phyloP scores from a whole-genome alignment of 805 yeast genomes.

The Teunomyces lycoperdinae region DNA sequence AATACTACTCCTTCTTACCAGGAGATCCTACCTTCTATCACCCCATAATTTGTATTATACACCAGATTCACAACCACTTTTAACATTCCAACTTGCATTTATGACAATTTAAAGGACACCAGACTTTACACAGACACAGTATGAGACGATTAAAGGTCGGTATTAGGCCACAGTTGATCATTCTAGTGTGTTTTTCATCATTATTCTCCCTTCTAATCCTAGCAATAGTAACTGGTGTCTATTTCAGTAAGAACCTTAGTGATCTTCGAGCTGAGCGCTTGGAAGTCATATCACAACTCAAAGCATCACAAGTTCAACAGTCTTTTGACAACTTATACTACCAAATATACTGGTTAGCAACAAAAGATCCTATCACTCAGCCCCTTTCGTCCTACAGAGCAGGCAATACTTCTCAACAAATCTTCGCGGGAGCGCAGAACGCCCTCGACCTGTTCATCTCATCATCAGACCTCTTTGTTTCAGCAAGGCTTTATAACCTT shows the following conservation, averaged over 20 bases:
- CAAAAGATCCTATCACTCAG: slow-evolving; percentile 56
- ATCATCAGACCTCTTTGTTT: slow-evolving; percentile 60
- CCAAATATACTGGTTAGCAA: slow-evolving; percentile 64
- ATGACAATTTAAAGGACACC: neutral
- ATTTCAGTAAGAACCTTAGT: slow-evolving; percentile 63
- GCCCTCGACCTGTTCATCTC: slow-evolving; percentile 58
- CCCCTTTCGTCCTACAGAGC: slow-evolving; percentile 65
- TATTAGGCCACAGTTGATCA: slow-evolving; percentile 71
- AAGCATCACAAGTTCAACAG: slow-evolving; percentile 76
- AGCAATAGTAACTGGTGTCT: slow-evolving; percentile 71
- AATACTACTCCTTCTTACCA: neutral
- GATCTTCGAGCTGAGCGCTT: slow-evolving; percentile 66
- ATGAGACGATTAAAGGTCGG: slow-evolving; percentile 53
- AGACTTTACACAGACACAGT: neutral
- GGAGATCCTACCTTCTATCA: neutral
- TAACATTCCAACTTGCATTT: neutral
- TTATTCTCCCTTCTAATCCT: slow-evolving; percentile 66
- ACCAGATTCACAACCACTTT: neutral
- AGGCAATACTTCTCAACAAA: slow-evolving; percentile 59
- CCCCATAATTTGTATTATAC: neutral
- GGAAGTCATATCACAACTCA: slow-evolving; percentile 74
- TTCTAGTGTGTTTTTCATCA: slow-evolving; percentile 67
- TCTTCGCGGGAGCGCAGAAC: slow-evolving; percentile 41
- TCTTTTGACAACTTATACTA: slow-evolving; percentile 59
- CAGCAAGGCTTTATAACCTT: slow-evolving; percentile 67